These are phyloP conservation scores for Metschnikowia lunata DNA, from an alignment of 805 yeast species.

Conservation along the genomic window DNA sequence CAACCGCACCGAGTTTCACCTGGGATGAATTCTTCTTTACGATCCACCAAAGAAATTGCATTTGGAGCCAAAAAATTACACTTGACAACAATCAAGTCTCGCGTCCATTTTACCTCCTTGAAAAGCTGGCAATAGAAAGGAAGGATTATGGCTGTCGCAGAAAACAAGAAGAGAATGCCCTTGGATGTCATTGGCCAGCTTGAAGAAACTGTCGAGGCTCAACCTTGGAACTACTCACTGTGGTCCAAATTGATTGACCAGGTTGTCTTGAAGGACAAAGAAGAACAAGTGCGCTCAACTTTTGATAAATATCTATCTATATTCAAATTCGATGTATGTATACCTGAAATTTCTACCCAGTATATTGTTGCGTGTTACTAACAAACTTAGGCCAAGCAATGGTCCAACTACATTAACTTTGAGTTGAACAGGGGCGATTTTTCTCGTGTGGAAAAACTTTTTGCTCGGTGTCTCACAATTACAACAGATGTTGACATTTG, in stretches of 20 bases:
- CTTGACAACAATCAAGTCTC: too few relatives aligned
- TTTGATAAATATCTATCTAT: constrained; percentile 58
- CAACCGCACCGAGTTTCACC: too few relatives aligned
- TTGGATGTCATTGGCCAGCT: constrained; percentile 56
- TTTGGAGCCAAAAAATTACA: too few relatives aligned
- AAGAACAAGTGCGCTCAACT: constrained; percentile 52
- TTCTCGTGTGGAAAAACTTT: constrained; percentile 59
- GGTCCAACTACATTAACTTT: constrained; percentile 68
- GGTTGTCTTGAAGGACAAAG: constrained; percentile 47
- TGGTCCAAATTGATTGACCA: constrained; percentile 58
- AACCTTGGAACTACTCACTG: constrained; percentile 49
- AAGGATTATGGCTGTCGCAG: constrained; percentile 11
- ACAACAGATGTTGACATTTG: constrained; percentile 67
- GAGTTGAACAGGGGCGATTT: constrained; percentile 64
- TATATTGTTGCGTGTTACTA: constrained; percentile 16
- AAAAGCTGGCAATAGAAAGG: too few relatives aligned
- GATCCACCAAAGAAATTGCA: too few relatives aligned
- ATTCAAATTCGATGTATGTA: constrained; percentile 56
- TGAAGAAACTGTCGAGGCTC: constrained; percentile 48
- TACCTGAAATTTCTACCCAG: constrained; percentile 14
- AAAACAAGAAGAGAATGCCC: constrained; percentile 23
- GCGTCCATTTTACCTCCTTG: too few relatives aligned
- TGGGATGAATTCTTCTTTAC: too few relatives aligned
- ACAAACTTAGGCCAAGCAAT: constrained; percentile 38
- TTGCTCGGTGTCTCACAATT: constrained; percentile 57